A percentile compares a stretch with the other conserved stretches of the same genome.
These are phyloP conservation scores for Russula sp. DNA, from an alignment of 768 basidiomycete species.

Conservation along the genomic window DNA sequence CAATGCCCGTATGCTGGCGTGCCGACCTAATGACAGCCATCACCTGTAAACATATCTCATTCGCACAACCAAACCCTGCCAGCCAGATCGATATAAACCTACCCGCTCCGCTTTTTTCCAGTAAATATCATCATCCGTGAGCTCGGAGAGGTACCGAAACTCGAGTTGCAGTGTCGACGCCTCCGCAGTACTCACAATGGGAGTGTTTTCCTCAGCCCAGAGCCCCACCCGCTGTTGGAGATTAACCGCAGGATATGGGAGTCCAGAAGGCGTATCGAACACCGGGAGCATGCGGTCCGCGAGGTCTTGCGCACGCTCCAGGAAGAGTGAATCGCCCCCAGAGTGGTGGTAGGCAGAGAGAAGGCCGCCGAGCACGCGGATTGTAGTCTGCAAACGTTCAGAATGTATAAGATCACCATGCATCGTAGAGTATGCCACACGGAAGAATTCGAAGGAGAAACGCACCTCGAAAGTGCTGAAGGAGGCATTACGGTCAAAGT, in stretches of 20 bases:
- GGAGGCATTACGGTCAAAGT: constrained; percentile 71
- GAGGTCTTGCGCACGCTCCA: constrained; percentile 77
- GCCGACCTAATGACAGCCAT: constrained; percentile 69
- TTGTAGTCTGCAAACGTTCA: constrained; percentile 64
- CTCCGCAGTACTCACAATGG: constrained; percentile 77
- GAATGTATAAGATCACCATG: background rate
- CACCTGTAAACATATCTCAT: constrained; percentile 39
- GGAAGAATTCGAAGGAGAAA: constrained; percentile 4
- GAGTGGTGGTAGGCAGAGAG: constrained; percentile 83
- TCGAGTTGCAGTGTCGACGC: constrained; percentile 88
- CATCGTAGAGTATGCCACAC: background rate
- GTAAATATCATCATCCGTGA: constrained; percentile 75
- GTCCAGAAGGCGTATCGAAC: constrained; percentile 78
- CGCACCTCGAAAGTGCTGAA: constrained; percentile 92
- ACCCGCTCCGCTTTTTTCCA: constrained; percentile 81
- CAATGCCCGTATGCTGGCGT: constrained; percentile 66
- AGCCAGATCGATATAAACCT: constrained; percentile 7
- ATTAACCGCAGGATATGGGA: constrained; percentile 81
- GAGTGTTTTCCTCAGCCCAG: constrained; percentile 55
- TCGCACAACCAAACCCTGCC: background rate
- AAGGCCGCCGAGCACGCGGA: constrained; percentile 87
- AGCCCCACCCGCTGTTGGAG: constrained; percentile 59
- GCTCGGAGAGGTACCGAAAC: constrained; percentile 77
- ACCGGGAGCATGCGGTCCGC: constrained; percentile 80
- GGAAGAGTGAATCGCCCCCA: constrained; percentile 59